Percentiles rank a stretch among this genome's conserved stretches.
Evolutionary conservation across 139 green algal species (phyloP).

Genomic region (Picochlorum sp.): DNA sequence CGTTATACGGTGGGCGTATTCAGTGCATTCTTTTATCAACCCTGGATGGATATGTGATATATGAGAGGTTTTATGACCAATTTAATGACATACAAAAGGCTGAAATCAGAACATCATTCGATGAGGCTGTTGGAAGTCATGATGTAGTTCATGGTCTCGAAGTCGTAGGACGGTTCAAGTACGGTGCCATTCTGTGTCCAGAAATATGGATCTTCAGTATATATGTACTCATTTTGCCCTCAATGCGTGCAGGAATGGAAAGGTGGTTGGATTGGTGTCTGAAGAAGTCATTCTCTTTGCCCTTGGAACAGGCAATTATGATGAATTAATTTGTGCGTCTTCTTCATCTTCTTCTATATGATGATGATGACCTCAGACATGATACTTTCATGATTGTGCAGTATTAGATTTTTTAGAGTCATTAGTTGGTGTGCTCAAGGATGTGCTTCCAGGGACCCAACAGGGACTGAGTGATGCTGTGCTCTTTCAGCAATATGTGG

Average conservation of each 20-base stretch:
- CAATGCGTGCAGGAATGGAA: constrained; percentile 29
- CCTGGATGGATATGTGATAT: constrained; percentile 47
- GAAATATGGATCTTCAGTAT: neutral
- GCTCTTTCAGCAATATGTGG: constrained; percentile 22
- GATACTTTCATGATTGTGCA: constrained; percentile 11
- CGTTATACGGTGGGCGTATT: neutral
- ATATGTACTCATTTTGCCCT: constrained; percentile 3
- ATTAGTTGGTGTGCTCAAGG: constrained; percentile 41
- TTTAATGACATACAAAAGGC: constrained; percentile 59
- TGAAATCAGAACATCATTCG: constrained; percentile 51
- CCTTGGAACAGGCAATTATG: constrained; percentile 64
- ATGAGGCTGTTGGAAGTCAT: constrained; percentile 28
- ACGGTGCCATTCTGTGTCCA: neutral
- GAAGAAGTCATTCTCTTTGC: constrained; percentile 56
- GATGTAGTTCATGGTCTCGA: constrained; percentile 35
- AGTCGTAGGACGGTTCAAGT: constrained; percentile 52
- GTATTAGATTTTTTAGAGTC: constrained; percentile 41
- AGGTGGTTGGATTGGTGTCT: constrained; percentile 41
- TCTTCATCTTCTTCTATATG: neutral
- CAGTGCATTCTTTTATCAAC: constrained; percentile 37
- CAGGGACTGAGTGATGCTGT: constrained; percentile 13
- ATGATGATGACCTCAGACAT: neutral
- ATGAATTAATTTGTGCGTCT: constrained; percentile 55
- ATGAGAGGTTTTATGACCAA: constrained; percentile 66
- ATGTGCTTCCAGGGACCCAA: constrained; percentile 25